Base-by-base conservation (phyloP, 257 asterid species). In the Ehretia macrophylla region DNA sequence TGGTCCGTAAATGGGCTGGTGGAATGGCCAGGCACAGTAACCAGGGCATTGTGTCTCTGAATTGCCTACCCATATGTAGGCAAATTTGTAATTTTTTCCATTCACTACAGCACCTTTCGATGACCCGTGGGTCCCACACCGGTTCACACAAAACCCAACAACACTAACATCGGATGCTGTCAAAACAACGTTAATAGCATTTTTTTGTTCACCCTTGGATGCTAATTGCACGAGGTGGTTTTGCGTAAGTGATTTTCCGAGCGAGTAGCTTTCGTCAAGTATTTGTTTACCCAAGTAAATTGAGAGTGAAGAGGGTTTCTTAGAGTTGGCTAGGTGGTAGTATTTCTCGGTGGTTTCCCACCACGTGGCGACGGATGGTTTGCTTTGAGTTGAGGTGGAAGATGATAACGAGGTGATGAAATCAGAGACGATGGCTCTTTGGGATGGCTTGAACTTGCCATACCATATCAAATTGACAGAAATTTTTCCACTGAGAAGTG, bases 1-100 rank as follows among this genome's bases (percentile, higher is more conserved):
- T 1, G 96, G 96, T 55, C 96, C 96, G 71, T 88, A 88, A 9
- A 58, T 56, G 39, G 96, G 96, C 72, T 82, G 94, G 63, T 85
- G 88, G 70, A 82, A 85, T 9, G 94, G 94, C 94, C 94, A 85
- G 0, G 90, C 88, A 8, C 90, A 83, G 66, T 69, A 76, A 0
- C 94, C 94, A 0, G 94, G 68, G 57, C 94, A 85, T 27, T 72
- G 86, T 0, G 74, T 72, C n/a, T 78, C 87, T 0, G 94, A 70
- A 65, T 85, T 82, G 1, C 94, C 94, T 0, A 85, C 90, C 94
- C 94, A 85, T 18, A 85, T 72, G 75, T 82, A 85, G 8, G 90
- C 94, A 55, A 85, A 85, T 48, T 69, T 76, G 60, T 70, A 16
- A 37, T 58, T 75, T 39, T 76, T 82, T 0, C 85, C 87, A 5